These are phyloP conservation scores for Ogataea glucozyma DNA, from an alignment of 805 yeast genomes.

Conservation along the genomic window DNA sequence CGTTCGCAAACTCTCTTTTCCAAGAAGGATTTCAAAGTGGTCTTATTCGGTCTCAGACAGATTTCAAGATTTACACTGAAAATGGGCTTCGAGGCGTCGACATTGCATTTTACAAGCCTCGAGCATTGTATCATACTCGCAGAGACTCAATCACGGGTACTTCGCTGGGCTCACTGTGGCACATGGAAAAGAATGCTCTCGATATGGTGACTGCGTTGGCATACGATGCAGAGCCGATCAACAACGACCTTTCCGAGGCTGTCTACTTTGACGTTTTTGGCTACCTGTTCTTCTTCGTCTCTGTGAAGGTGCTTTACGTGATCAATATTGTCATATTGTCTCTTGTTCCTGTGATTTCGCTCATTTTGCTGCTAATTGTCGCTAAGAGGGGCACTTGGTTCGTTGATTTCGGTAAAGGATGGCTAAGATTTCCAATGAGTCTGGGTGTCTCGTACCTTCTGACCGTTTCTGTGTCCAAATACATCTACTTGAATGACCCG, in stretches of 20 bases:
- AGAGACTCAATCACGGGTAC: slow-evolving; percentile 69
- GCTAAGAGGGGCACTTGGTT: slow-evolving; percentile 50
- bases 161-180: slow-evolving; percentile 72
- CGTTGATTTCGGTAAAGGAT: slow-evolving; percentile 42
- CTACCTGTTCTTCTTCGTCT: slow-evolving; percentile 50
- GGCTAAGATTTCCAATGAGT: slow-evolving; percentile 62
- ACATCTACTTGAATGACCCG: slow-evolving; percentile 47
- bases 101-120: slow-evolving; percentile 84
- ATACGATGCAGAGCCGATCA: slow-evolving; percentile 32
- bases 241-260: slow-evolving; percentile 44
- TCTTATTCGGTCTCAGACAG: slow-evolving; percentile 78
- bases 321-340: slow-evolving; percentile 54
- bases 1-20: slow-evolving; percentile 77
- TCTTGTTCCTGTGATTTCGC: slow-evolving; percentile 53
- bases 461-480: slow-evolving; percentile 38
- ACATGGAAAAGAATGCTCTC: slow-evolving; percentile 73
- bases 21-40: slow-evolving; percentile 83
- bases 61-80: slow-evolving; percentile 68
- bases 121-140: slow-evolving; percentile 79
- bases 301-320: slow-evolving; percentile 50
- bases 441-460: slow-evolving; percentile 45
- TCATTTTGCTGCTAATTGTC: slow-evolving; percentile 49
- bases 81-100: slow-evolving; percentile 83
- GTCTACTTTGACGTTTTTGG: slow-evolving; percentile 69
- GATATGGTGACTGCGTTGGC: slow-evolving; percentile 56